Evolutionary conservation across 2,329 filamentous ascomycete species (phyloP).

Genomic region (Microdochium trichocladiopsis): DNA sequence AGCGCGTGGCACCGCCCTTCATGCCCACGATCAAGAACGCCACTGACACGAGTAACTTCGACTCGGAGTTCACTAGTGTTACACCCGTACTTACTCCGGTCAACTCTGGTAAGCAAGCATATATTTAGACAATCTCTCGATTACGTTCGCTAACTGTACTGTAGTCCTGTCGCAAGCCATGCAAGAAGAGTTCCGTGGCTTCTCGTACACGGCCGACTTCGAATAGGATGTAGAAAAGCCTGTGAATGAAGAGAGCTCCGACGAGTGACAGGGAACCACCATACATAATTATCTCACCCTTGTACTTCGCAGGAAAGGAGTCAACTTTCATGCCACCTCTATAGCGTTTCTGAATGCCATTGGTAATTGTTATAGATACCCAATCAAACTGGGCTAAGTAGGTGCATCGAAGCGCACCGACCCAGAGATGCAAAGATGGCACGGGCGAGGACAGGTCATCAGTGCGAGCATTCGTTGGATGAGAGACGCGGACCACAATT

Average conservation of each 20-base stretch:
- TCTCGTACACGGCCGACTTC: slow-evolving; percentile 94
- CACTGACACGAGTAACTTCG: slow-evolving; percentile 99
- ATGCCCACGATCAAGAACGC: slow-evolving; percentile 82
- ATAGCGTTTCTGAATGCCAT: background rate
- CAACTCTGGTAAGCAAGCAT: slow-evolving; percentile 73
- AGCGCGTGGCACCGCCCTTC: slow-evolving; percentile 84
- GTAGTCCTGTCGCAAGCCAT: slow-evolving; percentile 93
- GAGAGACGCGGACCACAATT: background rate
- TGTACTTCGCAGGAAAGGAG: background rate
- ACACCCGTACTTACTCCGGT: slow-evolving; percentile 96
- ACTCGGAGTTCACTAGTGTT: slow-evolving; percentile 96
- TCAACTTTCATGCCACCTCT: background rate
- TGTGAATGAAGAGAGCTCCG: background rate
- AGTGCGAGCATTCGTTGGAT: background rate
- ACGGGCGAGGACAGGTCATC: background rate
- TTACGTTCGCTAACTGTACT: slow-evolving; percentile 13
- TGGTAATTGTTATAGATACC: background rate
- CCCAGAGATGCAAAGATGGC: background rate
- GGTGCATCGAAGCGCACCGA: background rate
- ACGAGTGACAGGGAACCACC: background rate
- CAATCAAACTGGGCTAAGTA: background rate
- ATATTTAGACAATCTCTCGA: background rate
- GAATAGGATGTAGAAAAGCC: slow-evolving; percentile 37
- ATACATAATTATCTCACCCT: background rate
- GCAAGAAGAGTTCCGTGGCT: slow-evolving; percentile 99